Conservation (phyloP, 306 rosid genomes). For the Quercus robur region DNA sequence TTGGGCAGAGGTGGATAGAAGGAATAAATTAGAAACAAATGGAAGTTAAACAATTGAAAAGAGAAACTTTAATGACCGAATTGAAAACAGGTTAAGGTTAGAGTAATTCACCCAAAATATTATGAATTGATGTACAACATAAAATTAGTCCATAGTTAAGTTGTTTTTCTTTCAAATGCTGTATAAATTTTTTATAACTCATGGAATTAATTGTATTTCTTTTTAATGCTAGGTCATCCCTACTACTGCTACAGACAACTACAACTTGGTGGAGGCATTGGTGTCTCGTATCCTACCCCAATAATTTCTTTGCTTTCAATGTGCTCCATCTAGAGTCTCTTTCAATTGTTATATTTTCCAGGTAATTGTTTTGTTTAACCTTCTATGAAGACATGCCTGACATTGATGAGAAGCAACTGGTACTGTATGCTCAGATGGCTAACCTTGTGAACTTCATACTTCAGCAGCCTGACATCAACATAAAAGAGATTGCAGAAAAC, state of each 20-base stretch:
- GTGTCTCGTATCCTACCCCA: conserved; percentile 76
- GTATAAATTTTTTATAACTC: not conserved
- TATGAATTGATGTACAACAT: not conserved
- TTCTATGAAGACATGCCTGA: conserved; percentile 60
- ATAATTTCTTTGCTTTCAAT: conserved; percentile 11
- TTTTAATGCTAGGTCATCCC: conserved; percentile 59
- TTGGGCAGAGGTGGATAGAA: too few species aligned
- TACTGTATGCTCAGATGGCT: conserved; percentile 91
- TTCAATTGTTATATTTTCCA: conserved; percentile 10
- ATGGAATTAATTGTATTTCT: not conserved
- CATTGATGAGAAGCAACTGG: conserved; percentile 66
- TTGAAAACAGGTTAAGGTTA: too few species aligned
- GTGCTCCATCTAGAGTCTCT: not conserved
- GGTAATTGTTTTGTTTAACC: conserved; percentile 40
- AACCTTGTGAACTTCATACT: conserved; percentile 77
- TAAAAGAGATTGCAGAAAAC: conserved; percentile 71
- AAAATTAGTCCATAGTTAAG: not conserved
- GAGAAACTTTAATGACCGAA: too few species aligned
- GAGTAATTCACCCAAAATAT: not conserved
- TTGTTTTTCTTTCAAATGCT: not conserved
- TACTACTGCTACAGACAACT: conserved; percentile 58
- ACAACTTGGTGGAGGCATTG: conserved; percentile 74
- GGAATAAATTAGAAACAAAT: too few species aligned
- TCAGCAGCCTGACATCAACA: conserved; percentile 65
- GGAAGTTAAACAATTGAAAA: too few species aligned